Base-by-base conservation (phyloP, 139 green algal genomes). In the Monoraphidium neglectum region DNA sequence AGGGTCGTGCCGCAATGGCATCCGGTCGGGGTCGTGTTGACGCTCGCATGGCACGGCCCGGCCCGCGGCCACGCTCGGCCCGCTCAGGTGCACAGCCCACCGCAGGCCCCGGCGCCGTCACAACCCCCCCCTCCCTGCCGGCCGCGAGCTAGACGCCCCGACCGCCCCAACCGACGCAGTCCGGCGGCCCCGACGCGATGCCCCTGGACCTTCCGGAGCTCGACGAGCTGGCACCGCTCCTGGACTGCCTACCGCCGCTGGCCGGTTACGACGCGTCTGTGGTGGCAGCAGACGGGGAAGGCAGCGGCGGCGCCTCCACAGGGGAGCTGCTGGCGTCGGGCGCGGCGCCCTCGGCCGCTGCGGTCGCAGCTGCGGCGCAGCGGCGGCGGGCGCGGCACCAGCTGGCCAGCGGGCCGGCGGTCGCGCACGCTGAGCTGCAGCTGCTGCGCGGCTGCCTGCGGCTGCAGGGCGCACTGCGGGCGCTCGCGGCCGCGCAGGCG, bases 201-300 rank as follows among this genome's bases (percentile, higher is more conserved):
- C 54, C 74, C 18, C 77, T 87, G 69, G 37, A 62, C 40, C 75
- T 87, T 37, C 68, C 74, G 53, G 73, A 78, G 21, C 71, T 76
- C 15, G 65, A 71, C 36, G 79, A 79, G 46, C 73, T 87, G 49
- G 76, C 62, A 33, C 77, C 72, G 4, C 76, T 87, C 16, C 60
- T 90, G 37, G 57, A 60, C 16, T 70, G 56, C 28, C 74, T 89
- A 38, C 75, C 77, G 36, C 72, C 74, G 0, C 38, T 59, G 23
- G 59, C 15, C 15, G 63, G 70, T 28, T 60, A n/a, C 16, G 36
- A 43, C 21, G 2, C 24, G 24, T n/a, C n/a, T n/a, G n/a, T n/a
- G n/a, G n/a, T n/a, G n/a, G n/a, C n/a, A n/a, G n/a, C n/a, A n/a
- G n/a, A n/a, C n/a, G n/a, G n/a, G n/a, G n/a, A n/a, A n/a, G n/a